These are phyloP conservation scores for Penicillium steckii DNA, from an alignment of 495 filamentous ascomycete species.

Conservation along the genomic window DNA sequence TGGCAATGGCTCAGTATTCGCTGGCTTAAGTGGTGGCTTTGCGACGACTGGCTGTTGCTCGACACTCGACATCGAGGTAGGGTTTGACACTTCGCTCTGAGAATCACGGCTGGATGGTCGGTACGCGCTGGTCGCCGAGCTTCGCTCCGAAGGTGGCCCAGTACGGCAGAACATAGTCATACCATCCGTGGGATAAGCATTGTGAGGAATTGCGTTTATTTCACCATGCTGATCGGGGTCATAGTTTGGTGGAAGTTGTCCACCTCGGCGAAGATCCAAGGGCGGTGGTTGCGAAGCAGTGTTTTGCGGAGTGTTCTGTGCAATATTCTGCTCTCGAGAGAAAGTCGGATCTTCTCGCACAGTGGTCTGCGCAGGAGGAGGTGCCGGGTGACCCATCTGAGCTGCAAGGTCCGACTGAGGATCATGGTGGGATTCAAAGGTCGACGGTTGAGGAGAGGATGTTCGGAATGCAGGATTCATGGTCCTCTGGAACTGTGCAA, in stretches of 20 bases:
- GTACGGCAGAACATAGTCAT: conserved; percentile 99
- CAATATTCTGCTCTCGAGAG: conserved; percentile 62
- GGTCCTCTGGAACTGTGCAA: conserved; percentile 90
- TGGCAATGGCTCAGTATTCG: conserved; percentile 44
- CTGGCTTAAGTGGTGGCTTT: conserved; percentile 58
- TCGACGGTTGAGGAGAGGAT: conserved; percentile 85
- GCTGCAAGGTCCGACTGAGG: conserved; percentile 66
- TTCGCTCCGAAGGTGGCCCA: conserved; percentile 80
- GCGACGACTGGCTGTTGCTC: conserved; percentile 38
- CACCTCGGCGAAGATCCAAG: conserved; percentile 50
- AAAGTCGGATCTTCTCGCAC: conserved; percentile 96
- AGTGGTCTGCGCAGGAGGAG: conserved; percentile 10
- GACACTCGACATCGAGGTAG: conserved; percentile 86
- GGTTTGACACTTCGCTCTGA: conserved; percentile 86
- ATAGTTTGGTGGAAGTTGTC: conserved; percentile 48
- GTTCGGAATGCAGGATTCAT: conserved; percentile 95
- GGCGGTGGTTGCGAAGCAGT: conserved; percentile 44
- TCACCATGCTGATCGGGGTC: conserved; percentile 60
- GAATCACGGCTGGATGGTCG: conserved; percentile 86
- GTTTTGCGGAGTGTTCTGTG: conserved; percentile 5
- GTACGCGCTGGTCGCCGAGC: conserved; percentile 69
- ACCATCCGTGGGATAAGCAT: conserved; percentile 91
- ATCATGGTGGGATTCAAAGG: conserved; percentile 86
- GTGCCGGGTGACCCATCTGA: conserved; percentile 58
- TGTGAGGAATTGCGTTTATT: conserved; percentile 75